phyloP scores from a whole-genome alignment of 2,329 filamentous ascomycete genomes.

The Fusarium lyarnte region DNA sequence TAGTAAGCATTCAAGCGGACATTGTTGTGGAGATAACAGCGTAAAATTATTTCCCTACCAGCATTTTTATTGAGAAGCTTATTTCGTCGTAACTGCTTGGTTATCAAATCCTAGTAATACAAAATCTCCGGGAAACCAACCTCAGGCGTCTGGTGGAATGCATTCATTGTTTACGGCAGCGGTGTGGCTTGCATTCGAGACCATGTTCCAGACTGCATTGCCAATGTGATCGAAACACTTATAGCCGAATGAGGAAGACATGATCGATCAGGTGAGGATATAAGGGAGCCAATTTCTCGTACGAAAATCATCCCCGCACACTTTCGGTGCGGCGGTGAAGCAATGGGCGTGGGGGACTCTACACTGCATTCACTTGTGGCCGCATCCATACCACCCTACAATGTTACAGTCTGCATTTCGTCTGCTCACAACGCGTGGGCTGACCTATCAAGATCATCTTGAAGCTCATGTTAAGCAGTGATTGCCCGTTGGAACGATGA shows the following conservation, averaged over 20 bases:
- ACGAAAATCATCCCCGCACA: constrained; percentile 23
- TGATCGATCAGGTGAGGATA: constrained; percentile 30
- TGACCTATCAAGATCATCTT: constrained; percentile 20
- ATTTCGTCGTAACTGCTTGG: background rate
- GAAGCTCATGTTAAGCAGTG: constrained; percentile 19
- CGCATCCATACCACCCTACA: constrained; percentile 36
- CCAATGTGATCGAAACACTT: background rate
- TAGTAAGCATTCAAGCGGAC: background rate
- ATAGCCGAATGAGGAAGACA: constrained; percentile 22
- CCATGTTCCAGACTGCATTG: constrained; percentile 20
- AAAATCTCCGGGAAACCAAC: background rate
- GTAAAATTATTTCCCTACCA: background rate
- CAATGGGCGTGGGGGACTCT: constrained; percentile 24
- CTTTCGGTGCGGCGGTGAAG: constrained; percentile 31
- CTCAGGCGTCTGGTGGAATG: background rate
- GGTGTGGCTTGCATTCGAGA: constrained; percentile 25
- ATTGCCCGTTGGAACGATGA: constrained; percentile 16
- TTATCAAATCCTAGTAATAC: background rate
- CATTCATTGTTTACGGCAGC: constrained; percentile 4
- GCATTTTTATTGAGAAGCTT: background rate
- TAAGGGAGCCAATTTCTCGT: constrained; percentile 14
- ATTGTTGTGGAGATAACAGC: background rate
- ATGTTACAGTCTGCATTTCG: constrained; percentile 28
- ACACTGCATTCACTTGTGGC: constrained; percentile 8
- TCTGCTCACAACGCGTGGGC: constrained; percentile 17